Evolutionary conservation across 257 asterid species (phyloP).

Genomic region (Solanum bulbocastanum): DNA sequence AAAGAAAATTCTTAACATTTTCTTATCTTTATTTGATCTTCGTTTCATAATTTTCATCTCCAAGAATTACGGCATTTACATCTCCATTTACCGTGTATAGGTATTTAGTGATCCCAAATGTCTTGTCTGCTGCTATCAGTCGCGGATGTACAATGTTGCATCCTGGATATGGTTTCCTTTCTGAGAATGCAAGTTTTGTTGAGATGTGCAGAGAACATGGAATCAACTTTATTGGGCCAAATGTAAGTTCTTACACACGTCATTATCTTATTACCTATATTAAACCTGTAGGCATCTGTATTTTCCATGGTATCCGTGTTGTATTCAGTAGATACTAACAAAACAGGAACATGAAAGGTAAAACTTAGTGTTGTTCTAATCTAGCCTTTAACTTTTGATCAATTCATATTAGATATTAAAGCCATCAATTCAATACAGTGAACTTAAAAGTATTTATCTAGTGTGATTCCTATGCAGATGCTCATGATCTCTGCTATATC

Average conservation of each 20-base stretch:
- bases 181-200: constrained; percentile 95
- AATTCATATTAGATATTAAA: not conserved
- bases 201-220: constrained; percentile 91
- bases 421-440: not conserved
- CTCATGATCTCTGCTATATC: not conserved
- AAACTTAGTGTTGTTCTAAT: not conserved
- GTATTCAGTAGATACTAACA: not conserved
- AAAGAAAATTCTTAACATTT: not conserved
- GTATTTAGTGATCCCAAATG: constrained; percentile 78
- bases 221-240: constrained; percentile 94
- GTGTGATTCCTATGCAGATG: not conserved
- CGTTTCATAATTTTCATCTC: not conserved
- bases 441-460: not conserved
- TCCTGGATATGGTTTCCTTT: constrained; percentile 97
- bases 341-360: not conserved
- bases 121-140: constrained; percentile 86
- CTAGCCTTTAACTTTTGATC: not conserved
- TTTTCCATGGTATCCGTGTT: not conserved
- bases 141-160: constrained; percentile 94
- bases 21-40: not conserved
- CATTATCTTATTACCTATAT: not conserved
- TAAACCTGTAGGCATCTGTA: not conserved
- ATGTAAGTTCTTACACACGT: constrained; percentile 37
- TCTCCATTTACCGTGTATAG: constrained; percentile 25
- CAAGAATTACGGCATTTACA: not conserved